Conservation (phyloP, 1,284 basidiomycete species). For the Tilletia walkeri region DNA sequence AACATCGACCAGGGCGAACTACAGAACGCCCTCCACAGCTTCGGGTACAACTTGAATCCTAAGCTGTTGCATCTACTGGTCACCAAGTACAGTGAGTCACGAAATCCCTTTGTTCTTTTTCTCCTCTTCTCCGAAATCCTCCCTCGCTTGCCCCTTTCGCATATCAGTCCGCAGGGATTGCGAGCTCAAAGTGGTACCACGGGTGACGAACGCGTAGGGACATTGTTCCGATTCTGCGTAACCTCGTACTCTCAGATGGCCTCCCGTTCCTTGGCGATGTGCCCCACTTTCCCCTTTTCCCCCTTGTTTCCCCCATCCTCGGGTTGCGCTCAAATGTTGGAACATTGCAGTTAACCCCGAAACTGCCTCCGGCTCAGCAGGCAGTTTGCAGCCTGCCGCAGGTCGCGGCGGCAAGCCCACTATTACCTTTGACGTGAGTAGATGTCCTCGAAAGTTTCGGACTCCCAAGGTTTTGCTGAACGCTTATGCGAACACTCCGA, state of each 20-base stretch:
- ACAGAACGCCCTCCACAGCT: conserved; percentile 36
- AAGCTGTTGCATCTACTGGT: conserved; percentile 37
- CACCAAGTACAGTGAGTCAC: conserved; percentile 47
- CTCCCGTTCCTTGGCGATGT: too few species aligned
- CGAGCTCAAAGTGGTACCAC: background rate
- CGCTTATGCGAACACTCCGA: too few species aligned
- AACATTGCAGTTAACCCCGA: conserved; percentile 17
- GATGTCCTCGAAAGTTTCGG: too few species aligned
- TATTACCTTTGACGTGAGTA: conserved; percentile 35
- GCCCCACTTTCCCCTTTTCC: background rate
- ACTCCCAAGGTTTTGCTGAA: too few species aligned
- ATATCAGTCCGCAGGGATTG: background rate
- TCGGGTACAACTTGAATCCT: conserved; percentile 44
- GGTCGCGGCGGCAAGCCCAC: conserved; percentile 21
- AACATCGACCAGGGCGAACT: conserved; percentile 99
- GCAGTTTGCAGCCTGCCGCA: conserved; percentile 20
- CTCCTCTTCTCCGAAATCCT: background rate
- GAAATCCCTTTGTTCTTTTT: background rate
- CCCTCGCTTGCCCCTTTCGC: background rate
- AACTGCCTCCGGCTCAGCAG: conserved; percentile 15
- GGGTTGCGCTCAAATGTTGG: conserved; percentile 16
- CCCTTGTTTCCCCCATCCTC: background rate
- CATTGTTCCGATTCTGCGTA: too few species aligned
- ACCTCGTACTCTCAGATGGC: too few species aligned
- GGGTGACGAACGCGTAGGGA: too few species aligned